Base-by-base conservation (phyloP, 768 basidiomycete species). In the Rhizopogon rudus region DNA sequence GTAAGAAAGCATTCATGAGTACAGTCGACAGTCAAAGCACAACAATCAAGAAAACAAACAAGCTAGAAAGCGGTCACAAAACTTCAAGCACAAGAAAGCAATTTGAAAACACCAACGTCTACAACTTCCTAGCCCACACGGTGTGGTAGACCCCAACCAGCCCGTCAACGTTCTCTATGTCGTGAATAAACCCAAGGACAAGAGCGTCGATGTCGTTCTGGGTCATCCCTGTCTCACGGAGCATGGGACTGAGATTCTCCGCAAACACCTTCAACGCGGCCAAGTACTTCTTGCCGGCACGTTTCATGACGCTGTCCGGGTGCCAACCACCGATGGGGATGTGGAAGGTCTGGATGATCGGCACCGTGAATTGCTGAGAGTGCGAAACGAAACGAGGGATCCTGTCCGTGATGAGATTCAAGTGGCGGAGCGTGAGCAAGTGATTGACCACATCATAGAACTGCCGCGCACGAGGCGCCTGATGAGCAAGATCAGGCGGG, bases 321-420 rank as follows among this genome's bases (percentile, higher is more conserved):
- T 69, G 73, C 85, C 83, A 85, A 8, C 70, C 67, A 5, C 87
- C 87, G 22, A 88, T 72, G 8, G 86, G 85, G 55, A 87, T 73
- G 64, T 68, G 59, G 56, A 72, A 64, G 2, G 58, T 53, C 31
- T 63, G 62, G 6, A 70, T 40, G 5, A 69, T 64, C 53, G 81
- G 73, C 17, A 75, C 69, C 0, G 56, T 63, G 63, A 87, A 88
- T 12, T 58, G 59, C 0, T 70, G 71, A 2, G 71, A 73, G 1
- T 63, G 56, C 0, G 53, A 35, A 5, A 88, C 60, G 53, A 74
- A 70, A 5, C 44, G 55, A 0, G 77, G 71, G 44, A 86, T 67
- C 0, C 57, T 54, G n/a, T 55, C 51, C 0, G 76, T 72, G 29
- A 78, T 62, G 22, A 73, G 69, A 2, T 63, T 60, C 7, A 85